These are phyloP conservation scores for Oryza meyeriana DNA, from an alignment of 176 grass and related monocot genomes.

Conservation along the genomic window DNA sequence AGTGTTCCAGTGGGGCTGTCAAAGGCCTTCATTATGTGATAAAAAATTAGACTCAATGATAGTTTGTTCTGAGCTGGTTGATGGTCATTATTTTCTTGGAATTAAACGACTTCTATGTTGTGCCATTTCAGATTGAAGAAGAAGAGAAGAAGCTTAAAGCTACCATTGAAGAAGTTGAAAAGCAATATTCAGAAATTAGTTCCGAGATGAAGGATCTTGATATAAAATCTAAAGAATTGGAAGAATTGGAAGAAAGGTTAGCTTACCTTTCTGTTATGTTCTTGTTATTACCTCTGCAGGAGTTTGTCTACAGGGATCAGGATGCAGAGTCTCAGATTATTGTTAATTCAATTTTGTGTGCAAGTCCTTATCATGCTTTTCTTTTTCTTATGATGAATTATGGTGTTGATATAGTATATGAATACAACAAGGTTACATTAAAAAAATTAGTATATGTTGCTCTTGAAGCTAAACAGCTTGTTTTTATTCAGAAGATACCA, in stretches of 20 bases:
- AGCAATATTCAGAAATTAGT: slow-evolving; percentile 67
- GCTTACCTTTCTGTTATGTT: background rate
- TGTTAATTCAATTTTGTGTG: background rate
- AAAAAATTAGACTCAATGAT: background rate
- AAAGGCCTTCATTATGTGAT: background rate
- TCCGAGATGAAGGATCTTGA: slow-evolving; percentile 77
- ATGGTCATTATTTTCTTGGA: background rate
- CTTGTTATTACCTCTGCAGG: background rate
- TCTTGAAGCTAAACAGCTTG: background rate
- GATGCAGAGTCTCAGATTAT: background rate
- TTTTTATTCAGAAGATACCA: background rate
- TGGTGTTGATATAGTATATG: background rate
- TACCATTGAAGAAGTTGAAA: slow-evolving; percentile 91
- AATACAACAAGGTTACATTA: background rate
- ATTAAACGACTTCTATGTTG: background rate
- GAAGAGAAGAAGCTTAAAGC: slow-evolving; percentile 74
- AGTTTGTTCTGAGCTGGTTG: background rate
- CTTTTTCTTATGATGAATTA: background rate
- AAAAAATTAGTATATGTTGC: background rate
- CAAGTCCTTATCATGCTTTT: background rate
- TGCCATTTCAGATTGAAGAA: slow-evolving; percentile 65
- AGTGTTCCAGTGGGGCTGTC: background rate
- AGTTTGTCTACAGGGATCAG: background rate
- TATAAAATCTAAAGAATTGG: slow-evolving; percentile 81
- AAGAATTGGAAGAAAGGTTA: slow-evolving; percentile 87